Percentiles rank a stretch among this genome's conserved stretches.
Conservation (phyloP, 2,329 filamentous ascomycete species). For the Pseudogymnoascus sp. region DNA sequence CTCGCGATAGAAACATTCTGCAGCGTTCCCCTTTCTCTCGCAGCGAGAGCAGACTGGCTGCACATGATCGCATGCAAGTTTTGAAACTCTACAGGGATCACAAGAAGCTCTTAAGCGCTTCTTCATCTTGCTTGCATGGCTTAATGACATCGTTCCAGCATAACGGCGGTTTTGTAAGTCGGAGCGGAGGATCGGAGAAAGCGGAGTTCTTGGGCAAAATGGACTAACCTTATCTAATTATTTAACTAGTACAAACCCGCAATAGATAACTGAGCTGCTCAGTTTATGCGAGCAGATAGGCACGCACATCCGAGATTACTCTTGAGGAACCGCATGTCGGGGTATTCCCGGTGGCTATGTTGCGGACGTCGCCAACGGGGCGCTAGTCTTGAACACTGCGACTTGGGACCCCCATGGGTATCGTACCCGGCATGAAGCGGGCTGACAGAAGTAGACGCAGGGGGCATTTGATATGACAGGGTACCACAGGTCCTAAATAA, state of each 20-base stretch:
- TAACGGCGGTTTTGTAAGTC: background rate
- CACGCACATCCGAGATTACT: background rate
- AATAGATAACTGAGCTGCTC: background rate
- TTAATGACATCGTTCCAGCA: background rate
- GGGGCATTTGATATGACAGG: too few relatives aligned
- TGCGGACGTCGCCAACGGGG: background rate
- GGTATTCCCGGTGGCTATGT: background rate
- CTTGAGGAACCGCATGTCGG: background rate
- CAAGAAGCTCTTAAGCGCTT: background rate
- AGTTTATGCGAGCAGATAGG: background rate
- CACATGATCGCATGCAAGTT: background rate
- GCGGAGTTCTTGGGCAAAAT: background rate
- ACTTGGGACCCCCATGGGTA: too few relatives aligned
- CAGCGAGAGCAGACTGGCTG: background rate
- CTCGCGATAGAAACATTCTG: background rate
- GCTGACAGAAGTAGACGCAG: too few relatives aligned
- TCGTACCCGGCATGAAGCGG: too few relatives aligned
- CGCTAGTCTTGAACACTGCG: too few relatives aligned
- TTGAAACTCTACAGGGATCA: background rate
- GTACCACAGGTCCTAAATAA: too few relatives aligned
- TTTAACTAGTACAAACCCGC: background rate
- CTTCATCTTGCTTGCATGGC: background rate
- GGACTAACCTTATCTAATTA: background rate
- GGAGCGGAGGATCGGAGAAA: background rate
- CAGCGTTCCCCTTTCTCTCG: background rate